Conservation (phyloP, 2,329 filamentous ascomycete genomes). For the Aspergillus versicolor region DNA sequence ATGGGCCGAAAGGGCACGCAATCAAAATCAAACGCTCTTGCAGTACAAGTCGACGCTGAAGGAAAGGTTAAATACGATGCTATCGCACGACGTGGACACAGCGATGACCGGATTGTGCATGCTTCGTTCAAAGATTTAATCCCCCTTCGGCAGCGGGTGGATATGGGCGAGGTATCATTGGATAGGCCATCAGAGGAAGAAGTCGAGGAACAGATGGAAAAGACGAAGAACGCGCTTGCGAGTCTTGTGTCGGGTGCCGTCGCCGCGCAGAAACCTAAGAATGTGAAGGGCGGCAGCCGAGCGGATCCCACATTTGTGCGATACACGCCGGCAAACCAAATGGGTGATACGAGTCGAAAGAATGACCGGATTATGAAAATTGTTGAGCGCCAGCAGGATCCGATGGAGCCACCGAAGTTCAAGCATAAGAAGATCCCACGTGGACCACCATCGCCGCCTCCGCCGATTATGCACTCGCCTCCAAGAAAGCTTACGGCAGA, state of each 20-base stretch:
- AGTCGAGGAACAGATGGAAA: slow-evolving; percentile 78
- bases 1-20: slow-evolving; percentile 79
- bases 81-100: slow-evolving; percentile 86
- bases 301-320: slow-evolving; percentile 90
- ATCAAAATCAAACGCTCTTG: slow-evolving; percentile 77
- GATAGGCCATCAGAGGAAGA: slow-evolving; percentile 81
- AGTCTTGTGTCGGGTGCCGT: slow-evolving; percentile 80
- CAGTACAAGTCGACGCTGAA: slow-evolving; percentile 86
- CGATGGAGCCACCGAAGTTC: slow-evolving; percentile 96
- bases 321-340: slow-evolving; percentile 94
- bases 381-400: slow-evolving; percentile 87
- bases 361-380: slow-evolving; percentile 98
- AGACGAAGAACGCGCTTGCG: slow-evolving; percentile 82
- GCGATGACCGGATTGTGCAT: slow-evolving; percentile 80
- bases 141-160: slow-evolving; percentile 84
- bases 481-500: slow-evolving; percentile 93
- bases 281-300: slow-evolving; percentile 75
- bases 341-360: slow-evolving; percentile 83
- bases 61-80: slow-evolving; percentile 97
- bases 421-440: slow-evolving; percentile 98
- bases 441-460: slow-evolving; percentile 86
- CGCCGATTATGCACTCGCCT: slow-evolving; percentile 92
- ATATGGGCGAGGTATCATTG: slow-evolving; percentile 87
- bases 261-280: slow-evolving; percentile 93
- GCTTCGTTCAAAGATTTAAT: slow-evolving; percentile 97